Percentiles rank a stretch among this genome's conserved stretches.
Conservation (phyloP, 495 filamentous ascomycete genomes). For the Hypoxylon intermedium region DNA sequence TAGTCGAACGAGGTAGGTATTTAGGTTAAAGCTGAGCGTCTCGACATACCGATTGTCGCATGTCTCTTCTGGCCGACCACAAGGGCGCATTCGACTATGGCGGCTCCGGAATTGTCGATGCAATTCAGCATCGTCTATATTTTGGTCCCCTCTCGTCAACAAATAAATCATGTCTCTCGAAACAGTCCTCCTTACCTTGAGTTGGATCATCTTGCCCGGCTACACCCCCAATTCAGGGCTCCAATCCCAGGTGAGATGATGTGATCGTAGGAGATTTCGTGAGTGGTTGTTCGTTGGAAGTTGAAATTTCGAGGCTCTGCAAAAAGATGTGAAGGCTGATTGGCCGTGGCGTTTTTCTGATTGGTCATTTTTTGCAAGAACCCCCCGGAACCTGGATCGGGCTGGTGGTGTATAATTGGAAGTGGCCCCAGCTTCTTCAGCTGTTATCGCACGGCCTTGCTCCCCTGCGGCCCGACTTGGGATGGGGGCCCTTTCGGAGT, state of each 20-base stretch:
- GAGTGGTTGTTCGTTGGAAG: slow-evolving; percentile 10
- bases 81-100: slow-evolving; percentile 94
- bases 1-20: neutral
- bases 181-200: slow-evolving; percentile 71
- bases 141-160: slow-evolving; percentile 8
- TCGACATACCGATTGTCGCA: slow-evolving; percentile 82
- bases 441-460: neutral
- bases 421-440: neutral
- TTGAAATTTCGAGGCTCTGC: slow-evolving; percentile 37
- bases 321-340: slow-evolving; percentile 14
- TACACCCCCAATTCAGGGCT: slow-evolving; percentile 30
- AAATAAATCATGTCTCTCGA: slow-evolving; percentile 17
- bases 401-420: neutral
- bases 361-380: slow-evolving; percentile 10
- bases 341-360: slow-evolving; percentile 12
- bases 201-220: slow-evolving; percentile 86
- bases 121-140: slow-evolving; percentile 93
- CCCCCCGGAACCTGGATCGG: slow-evolving; percentile 4
- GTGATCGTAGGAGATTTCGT: neutral
- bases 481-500: too few relatives aligned
- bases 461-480: too few relatives aligned
- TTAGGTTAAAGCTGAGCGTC: neutral
- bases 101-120: slow-evolving; percentile 99
- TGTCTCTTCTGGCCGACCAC: slow-evolving; percentile 88
- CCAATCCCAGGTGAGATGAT: slow-evolving; percentile 24